Base-by-base conservation (phyloP, 2,329 filamentous ascomycete genomes). In the Epichloe bromicola region DNA sequence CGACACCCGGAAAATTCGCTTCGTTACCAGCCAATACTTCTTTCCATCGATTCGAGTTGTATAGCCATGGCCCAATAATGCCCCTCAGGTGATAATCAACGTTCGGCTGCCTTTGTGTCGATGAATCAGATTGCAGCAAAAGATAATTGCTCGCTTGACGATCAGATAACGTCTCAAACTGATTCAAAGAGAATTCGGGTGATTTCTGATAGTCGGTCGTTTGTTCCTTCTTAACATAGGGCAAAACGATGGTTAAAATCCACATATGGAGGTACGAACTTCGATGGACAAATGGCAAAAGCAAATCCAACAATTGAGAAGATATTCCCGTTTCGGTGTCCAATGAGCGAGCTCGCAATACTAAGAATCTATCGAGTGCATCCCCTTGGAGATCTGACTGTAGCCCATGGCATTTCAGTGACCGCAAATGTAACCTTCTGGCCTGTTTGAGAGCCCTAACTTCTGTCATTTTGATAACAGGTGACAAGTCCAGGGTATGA, bases 271-370 rank as follows among this genome's bases (percentile, higher is more conserved):
- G 70, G 51, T 73, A 77, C 8, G 78, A 71, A 38, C 78, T 76
- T 52, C 78, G 73, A 46, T 77, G 69, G 15, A 88, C 69, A 61
- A 89, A 90, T 0, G 86, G 85, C 20, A 74, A 69, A 17, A 89
- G 69, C 33, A 91, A 71, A n/a, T 74, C 72, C 0, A 83, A 81
- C 1, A 89, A 63, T 56, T 85, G 75, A n/a, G 74, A 72, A 19
- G 90, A 70, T 54, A 88, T 68, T n/a, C 86, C 86, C 1, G 85
- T 83, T 62, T 86, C 78, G 49, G 79, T 69, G 60, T 90, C 85
- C 55, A 91, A 81, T 38, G 76, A 76, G 59, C 84, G 76, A 5
- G 84, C 75, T 52, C 86, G 77, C 55, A 80, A 78, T 46, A 87
- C 73, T 5, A 91, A 65, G 61, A 90, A 91, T 2, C 74, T 68